Base-by-base conservation (phyloP, 2,329 filamentous ascomycete genomes). In the Hymenoscyphus linearis region DNA sequence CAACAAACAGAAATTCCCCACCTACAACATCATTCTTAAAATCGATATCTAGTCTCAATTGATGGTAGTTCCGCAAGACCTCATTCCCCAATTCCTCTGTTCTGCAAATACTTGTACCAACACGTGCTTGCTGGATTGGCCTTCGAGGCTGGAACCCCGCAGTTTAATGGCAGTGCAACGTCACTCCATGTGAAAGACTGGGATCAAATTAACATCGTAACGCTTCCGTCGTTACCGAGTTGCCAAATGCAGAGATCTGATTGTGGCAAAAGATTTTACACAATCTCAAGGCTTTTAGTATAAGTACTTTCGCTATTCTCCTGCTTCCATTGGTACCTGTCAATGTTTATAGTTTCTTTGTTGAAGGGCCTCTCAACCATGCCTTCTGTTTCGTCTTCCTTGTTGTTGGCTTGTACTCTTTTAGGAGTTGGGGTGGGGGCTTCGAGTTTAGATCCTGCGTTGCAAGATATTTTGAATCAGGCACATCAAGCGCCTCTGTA, bases 391-490 rank as follows among this genome's bases (percentile, higher is more conserved):
- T 65, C 63, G 5, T 62, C 64, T 16, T 59, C 52, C 52, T 55
- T 67, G 3, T 57, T 55, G 36, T 56, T 66, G 31, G 60, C 64
- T 2, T 63, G 52, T 37, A 52, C 60, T 18, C 13, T 58, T 5
- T 26, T 58, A 12, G 44, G 64, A 14, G 26, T 65, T 40, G 55
- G 16, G 13, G n/a, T 47, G 58, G 25, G 50, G 2, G 35, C 50
- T 44, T 74, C 74, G 50, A 71, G 76, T 61, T 70, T 80, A 26
- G 77, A 78, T 13, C 73, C 76, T 16, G 74, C 77, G 47, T 73
- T 86, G 53, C 82, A 85, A 67, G 79, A 79, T 61, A 81, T 86
- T 57, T 71, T 86, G 57, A 75, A 77, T 59, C 80, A 84, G 66
- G 83, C 82, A 5, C 77, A 83, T 66, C 72, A 76, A 25, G 78